Percentiles rank a stretch among this genome's conserved stretches.
Evolutionary conservation across 2,329 filamentous ascomycete species (phyloP).

Genomic region (Apiospora hydei): DNA sequence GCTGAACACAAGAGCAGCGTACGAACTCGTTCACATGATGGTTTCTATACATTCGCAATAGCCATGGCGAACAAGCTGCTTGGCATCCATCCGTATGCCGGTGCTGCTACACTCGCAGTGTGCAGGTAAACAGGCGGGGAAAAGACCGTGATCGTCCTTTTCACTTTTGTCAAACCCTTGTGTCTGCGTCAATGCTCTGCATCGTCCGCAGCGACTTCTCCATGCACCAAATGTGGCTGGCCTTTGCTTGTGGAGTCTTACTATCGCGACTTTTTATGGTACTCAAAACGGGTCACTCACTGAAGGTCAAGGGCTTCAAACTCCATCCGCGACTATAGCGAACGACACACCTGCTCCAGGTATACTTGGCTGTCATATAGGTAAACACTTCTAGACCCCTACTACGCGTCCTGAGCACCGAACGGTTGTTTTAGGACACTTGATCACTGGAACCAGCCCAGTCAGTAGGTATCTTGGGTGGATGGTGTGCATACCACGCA

Average conservation of each 20-base stretch:
- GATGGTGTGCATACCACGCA: conserved; percentile 6
- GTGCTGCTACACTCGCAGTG: neutral
- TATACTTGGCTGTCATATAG: conserved; percentile 1
- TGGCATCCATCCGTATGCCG: neutral
- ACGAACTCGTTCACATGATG: neutral
- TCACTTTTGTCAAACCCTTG: conserved; percentile 4
- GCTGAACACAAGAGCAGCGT: neutral
- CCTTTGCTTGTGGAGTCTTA: neutral
- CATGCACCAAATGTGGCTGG: neutral
- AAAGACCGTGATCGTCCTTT: conserved; percentile 9
- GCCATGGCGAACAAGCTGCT: neutral
- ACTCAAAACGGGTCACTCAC: neutral
- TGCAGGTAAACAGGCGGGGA: conserved; percentile 3
- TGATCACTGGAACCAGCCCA: neutral
- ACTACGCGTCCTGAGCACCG: neutral
- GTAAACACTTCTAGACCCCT: neutral
- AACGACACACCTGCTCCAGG: neutral
- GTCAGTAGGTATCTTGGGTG: neutral
- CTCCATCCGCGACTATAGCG: neutral
- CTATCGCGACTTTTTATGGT: conserved; percentile 12
- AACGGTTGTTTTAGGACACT: neutral
- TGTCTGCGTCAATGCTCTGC: conserved; percentile 24
- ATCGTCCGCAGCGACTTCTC: neutral
- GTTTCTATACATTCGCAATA: neutral
- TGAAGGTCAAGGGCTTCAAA: neutral